These are phyloP conservation scores for Schizonepeta tenuifolia DNA, from an alignment of 257 asterid genomes.

Conservation along the genomic window DNA sequence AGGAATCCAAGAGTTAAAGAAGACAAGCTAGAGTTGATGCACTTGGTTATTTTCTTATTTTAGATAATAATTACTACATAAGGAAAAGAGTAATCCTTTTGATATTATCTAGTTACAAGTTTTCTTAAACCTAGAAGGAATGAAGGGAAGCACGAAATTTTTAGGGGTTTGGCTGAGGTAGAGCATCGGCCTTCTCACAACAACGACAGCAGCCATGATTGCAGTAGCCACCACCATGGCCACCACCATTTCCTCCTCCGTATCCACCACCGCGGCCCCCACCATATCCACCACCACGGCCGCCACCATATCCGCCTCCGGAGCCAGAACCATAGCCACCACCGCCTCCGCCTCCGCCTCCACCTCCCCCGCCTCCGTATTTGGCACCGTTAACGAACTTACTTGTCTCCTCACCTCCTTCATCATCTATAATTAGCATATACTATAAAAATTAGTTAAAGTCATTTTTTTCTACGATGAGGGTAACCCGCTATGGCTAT, in stretches of 20 bases:
- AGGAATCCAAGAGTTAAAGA: too few species aligned
- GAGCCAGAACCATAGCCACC: background rate
- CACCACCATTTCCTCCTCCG: background rate
- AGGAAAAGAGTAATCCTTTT: background rate
- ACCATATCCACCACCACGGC: background rate
- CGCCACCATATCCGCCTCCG: background rate
- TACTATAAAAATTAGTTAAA: too few species aligned
- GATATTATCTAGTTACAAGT: background rate
- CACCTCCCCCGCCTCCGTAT: background rate
- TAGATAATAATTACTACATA: background rate
- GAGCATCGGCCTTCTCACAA: background rate
- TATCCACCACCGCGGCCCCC: background rate
- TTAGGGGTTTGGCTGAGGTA: background rate
- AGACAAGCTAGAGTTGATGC: background rate
- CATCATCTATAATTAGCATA: background rate
- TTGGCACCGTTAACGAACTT: background rate
- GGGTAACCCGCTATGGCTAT: too few species aligned
- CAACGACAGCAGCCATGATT: slow-evolving; percentile 9
- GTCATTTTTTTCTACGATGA: too few species aligned
- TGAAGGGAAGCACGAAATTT: background rate
- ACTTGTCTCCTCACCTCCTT: background rate
- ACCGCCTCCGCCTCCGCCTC: background rate
- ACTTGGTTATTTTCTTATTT: background rate
- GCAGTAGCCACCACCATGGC: background rate
- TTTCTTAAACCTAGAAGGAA: background rate